A percentile compares a stretch with the other conserved stretches of the same genome.
phyloP scores from a whole-genome alignment of 108 stramenopile genomes.

The Nannochloropsis salina region DNA sequence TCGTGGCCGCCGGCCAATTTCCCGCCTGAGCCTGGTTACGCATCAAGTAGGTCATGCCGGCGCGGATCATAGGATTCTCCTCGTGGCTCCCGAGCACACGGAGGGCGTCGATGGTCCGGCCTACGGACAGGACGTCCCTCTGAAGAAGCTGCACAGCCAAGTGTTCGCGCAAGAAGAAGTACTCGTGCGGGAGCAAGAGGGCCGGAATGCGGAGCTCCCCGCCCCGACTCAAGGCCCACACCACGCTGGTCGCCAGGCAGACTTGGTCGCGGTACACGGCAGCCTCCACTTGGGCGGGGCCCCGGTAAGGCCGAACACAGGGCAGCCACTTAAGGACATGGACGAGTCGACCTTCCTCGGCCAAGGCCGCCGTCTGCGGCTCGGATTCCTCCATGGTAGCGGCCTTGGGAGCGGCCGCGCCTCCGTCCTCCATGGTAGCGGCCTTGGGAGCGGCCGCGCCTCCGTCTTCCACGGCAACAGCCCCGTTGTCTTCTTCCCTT shows the following conservation, averaged over 20 bases:
- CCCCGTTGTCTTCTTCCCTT: not conserved
- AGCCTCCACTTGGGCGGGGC: not conserved
- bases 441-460: not conserved
- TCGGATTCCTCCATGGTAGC: not conserved
- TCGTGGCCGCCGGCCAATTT: not conserved
- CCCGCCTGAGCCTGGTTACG: not conserved
- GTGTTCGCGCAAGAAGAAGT: slow-evolving; percentile 12
- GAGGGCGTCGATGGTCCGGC: not conserved
- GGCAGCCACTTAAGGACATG: not conserved
- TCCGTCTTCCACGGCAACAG: not conserved
- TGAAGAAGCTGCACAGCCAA: not conserved
- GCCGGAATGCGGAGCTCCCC: slow-evolving; percentile 12
- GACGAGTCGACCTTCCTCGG: not conserved
- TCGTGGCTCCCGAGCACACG: not conserved
- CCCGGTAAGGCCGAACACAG: not conserved
- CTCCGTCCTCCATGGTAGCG: not conserved
- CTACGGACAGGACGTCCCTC: not conserved
- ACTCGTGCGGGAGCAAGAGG: not conserved
- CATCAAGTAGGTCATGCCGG: not conserved
- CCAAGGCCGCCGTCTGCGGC: not conserved
- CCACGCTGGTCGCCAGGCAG: not conserved
- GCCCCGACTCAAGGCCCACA: not conserved
- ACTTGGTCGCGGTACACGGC: not conserved
- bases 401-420: not conserved
- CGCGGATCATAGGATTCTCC: not conserved